Base-by-base conservation (phyloP, 768 basidiomycete genomes). In the Lyophyllum shimeji region DNA sequence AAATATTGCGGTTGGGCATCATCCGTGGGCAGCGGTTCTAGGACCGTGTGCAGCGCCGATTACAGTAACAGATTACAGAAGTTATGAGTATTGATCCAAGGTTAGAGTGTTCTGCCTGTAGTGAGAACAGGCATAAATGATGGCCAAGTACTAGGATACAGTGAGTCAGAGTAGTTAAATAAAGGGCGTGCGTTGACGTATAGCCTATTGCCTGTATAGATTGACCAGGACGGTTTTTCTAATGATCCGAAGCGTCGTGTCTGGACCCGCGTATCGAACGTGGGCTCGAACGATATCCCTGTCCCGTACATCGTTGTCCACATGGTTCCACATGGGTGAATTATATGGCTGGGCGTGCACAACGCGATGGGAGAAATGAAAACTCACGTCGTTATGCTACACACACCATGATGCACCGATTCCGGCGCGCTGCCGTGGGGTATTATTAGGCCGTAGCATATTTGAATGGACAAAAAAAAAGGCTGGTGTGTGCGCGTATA, bases 221-320 rank as follows among this genome's bases (percentile, higher is more conserved):
- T 46, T 40, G 13, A 53, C 40, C 27, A 20, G n/a, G 23, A 48
- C 33, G 52, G 49, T 11, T 46, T 33, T 34, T 39, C 39, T 29
- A 48, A 56, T 60, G 59, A 60, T 60, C 52, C 52, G 59, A 50
- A 42, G 44, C 52, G 42, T n/a, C 15, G 29, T 50, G 42, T 52
- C 51, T 25, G 49, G 59, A 60, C 52, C 59, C 53, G 53, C 59
- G 59, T 60, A 53, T 37, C 53, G 27, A 42, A 49, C 23, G 27
- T 33, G 42, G 42, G 39, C 1, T 27, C 21, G 46, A 43, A 48
- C 29, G 53, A 52, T 47, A 37, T 12, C n/a, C 47, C 48, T 50
- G 55, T 60, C 52, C 45, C 29, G 46, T 37, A 47, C 39, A 53
- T 48, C 20, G 43, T 47, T 42, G 49, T 43, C 37, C 59, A 55